phyloP scores from a whole-genome alignment of 1,284 basidiomycete genomes.

The Sanghuangporus sanghuang region DNA sequence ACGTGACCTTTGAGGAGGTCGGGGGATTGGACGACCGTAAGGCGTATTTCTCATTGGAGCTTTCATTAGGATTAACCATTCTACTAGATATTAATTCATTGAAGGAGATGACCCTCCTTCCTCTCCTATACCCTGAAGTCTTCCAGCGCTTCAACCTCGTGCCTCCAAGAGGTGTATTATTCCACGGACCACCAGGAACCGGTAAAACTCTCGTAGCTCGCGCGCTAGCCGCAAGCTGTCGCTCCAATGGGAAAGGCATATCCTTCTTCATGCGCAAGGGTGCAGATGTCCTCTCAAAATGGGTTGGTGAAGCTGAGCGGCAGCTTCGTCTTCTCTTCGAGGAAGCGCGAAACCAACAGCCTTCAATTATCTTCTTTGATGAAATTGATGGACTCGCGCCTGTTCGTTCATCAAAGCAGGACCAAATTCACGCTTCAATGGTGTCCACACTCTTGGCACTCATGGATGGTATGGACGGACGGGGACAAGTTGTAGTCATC shows the following conservation, averaged over 20 bases:
- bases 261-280: slow-evolving; percentile 99
- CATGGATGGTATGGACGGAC: slow-evolving; percentile 99
- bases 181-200: slow-evolving; percentile 95
- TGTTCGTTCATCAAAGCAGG: slow-evolving; percentile 95
- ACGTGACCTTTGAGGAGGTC: slow-evolving; percentile 96
- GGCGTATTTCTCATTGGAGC: slow-evolving; percentile 27
- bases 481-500: slow-evolving; percentile 96
- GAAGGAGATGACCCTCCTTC: slow-evolving; percentile 98
- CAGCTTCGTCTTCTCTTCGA: slow-evolving; percentile 95
- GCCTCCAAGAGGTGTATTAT: slow-evolving; percentile 94
- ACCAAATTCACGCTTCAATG: slow-evolving; percentile 98
- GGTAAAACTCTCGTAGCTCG: slow-evolving; percentile 92
- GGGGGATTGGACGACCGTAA: slow-evolving; percentile 92
- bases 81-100: slow-evolving; percentile 85
- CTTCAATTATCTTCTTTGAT: slow-evolving; percentile 96
- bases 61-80: neutral
- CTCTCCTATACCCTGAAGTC: slow-evolving; percentile 94
- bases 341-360: slow-evolving; percentile 90
- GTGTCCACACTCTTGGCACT: slow-evolving; percentile 94
- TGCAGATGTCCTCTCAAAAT: slow-evolving; percentile 96
- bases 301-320: slow-evolving; percentile 98
- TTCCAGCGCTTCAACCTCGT: slow-evolving; percentile 95
- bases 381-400: slow-evolving; percentile 99
- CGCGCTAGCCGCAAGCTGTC: slow-evolving; percentile 91
- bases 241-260: slow-evolving; percentile 85